Evolutionary conservation across 2,329 filamentous ascomycete species (phyloP), one percentile per base, ranked within the genome.

Genomic region (Aureobasidium sp.): DNA sequence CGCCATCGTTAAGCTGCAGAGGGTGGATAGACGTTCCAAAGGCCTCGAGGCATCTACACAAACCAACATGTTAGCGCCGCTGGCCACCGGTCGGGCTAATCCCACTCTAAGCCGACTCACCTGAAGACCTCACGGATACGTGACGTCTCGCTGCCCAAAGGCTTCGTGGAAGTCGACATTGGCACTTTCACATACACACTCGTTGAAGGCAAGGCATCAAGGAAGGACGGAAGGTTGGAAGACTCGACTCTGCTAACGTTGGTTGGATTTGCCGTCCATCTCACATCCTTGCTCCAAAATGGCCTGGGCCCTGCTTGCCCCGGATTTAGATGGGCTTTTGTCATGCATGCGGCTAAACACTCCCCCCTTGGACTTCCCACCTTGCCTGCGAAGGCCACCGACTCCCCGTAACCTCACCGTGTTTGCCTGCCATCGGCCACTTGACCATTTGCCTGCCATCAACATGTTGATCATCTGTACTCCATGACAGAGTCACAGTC

Each of bases 1-100:
- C 57, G 36, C 30, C 45, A 37, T 67, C 63, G 29, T 7, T 16
- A 13, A 49, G 42, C 27, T 50, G 25, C 25, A 50, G 37, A 42
- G 57, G 45, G 3, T 50, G 32, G 16, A 59, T 50, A n/a, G 44
- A 41, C 44, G 44, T 41, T 6, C 42, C 57, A 6, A 42, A 59
- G 27, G 57, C n/a, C 30, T 59, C 57, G 3, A 59, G 36, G n/a
- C 34, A 37, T 50, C 55, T 59, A 44, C 29, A 25, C 25, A 32
- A 41, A 10, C 9, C 41, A 2, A n/a, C 37, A 30, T 42, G 29
- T 57, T 45, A 57, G 41, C 53, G 21, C 27, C 3, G 27, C 5
- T 14, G 8, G 34, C 21, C 21, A 21, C 42, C 50, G 30, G 36
- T 13, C n/a, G 25, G 25, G 21, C 21, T 2, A 34, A 25, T 11